Base-by-base conservation (phyloP, 495 filamentous ascomycete species). In the Podospora tetraspora region DNA sequence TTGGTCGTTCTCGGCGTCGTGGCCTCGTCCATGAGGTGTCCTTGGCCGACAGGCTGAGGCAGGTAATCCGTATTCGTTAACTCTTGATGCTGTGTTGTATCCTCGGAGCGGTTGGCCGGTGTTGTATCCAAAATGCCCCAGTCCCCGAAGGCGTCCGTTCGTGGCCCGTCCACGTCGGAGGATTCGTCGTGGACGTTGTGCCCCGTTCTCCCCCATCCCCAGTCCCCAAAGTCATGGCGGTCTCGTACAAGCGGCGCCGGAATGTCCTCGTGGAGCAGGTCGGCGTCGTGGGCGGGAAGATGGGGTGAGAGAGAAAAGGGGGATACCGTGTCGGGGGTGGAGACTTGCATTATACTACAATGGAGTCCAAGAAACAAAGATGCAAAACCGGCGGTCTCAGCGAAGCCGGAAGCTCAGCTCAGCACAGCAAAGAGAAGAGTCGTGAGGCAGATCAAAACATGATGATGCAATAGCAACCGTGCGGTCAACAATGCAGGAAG, bases 41-140 rank as follows among this genome's bases (percentile, higher is more conserved):
- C 58, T 37, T 63, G 56, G 9, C n/a, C 43, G 37, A 58, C 23
- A n/a, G 63, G 66, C 62, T 70, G 63, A 72, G 70, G 64, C 58
- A 76, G 60, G 72, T 76, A 52, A 75, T 74, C 61, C 61, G 70
- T 66, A 69, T 70, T 61, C 62, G 70, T 69, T 71, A 68, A 69
- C 29, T 68, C 68, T 32, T 75, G 74, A 61, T 70, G 70, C 63
- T 70, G 69, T 30, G 75, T 63, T 30, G 72, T 74, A 56, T 78
- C 75, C 66, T 75, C 75, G 59, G 79, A 74, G 29, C 73, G 74
- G 70, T 79, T 69, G 56, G 74, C 75, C 57, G 78, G 69, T 70
- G 81, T 78, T 60, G 76, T 80, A 76, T 83, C 81, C 75, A 82
- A 79, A 70, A 75, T 75, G 65, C 75, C 73, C 77, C 76, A 79